phyloP scores from a whole-genome alignment of 164 flowering plant species.

The Chloranthus sessilifolius region DNA sequence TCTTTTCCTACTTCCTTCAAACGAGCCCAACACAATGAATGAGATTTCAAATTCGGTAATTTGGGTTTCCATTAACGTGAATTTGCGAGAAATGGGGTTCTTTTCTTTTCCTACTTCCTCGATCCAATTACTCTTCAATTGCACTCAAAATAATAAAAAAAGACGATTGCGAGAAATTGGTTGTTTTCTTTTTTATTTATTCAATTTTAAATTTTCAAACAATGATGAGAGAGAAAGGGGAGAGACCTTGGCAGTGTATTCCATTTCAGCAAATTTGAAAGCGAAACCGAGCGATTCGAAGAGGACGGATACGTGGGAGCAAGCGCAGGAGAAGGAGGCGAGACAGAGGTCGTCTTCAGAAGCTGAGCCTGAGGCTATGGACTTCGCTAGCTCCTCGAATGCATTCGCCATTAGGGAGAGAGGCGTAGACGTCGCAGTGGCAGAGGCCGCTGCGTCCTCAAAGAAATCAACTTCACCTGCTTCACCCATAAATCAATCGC shows the following conservation, averaged over 20 bases:
- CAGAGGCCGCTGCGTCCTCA: slow-evolving; percentile 6
- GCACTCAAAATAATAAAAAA: not conserved
- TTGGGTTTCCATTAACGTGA: no score
- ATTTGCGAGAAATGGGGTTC: no score
- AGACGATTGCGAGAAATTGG: no score
- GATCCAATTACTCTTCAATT: not conserved
- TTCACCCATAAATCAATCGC: no score
- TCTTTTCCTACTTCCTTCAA: no score
- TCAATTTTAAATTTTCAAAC: not conserved
- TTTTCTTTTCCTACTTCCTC: no score
- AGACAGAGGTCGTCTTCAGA: slow-evolving; percentile 28
- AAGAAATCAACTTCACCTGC: slow-evolving; percentile 3
- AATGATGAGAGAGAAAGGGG: not conserved
- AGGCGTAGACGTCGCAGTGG: no score
- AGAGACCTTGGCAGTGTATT: slow-evolving; percentile 74
- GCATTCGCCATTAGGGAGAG: slow-evolving; percentile 54
- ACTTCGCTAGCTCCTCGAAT: slow-evolving; percentile 49
- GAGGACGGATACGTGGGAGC: slow-evolving; percentile 61
- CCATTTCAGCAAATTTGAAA: slow-evolving; percentile 85
- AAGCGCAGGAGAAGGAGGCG: slow-evolving; percentile 51
- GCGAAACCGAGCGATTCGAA: slow-evolving; percentile 82
- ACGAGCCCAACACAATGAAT: no score
- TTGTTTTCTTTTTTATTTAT: no score
- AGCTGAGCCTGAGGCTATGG: slow-evolving; percentile 7
- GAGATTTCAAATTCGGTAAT: no score